Percentiles rank a stretch among this genome's conserved stretches.
Evolutionary conservation across 2,329 filamentous ascomycete genomes (phyloP).

Genomic region (Aspergillus niger): DNA sequence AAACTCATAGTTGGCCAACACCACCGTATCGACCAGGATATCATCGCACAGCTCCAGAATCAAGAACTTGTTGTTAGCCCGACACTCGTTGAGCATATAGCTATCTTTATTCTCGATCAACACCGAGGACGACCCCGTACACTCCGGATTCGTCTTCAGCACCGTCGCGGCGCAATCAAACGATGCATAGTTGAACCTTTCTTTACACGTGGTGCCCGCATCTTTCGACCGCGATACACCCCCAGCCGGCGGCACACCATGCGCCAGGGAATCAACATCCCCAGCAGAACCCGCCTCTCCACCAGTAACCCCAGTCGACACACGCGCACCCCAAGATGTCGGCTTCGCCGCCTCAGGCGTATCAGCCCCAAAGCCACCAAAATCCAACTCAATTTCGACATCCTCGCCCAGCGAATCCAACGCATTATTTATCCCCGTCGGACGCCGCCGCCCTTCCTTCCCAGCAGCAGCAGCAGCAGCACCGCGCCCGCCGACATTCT

Average conservation of each 20-base stretch:
- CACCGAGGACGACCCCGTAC: constrained; percentile 85
- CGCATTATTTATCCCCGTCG: constrained; percentile 63
- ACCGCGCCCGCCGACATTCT: constrained; percentile 61
- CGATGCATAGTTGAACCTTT: constrained; percentile 94
- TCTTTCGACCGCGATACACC: constrained; percentile 75
- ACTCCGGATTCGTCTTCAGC: constrained; percentile 82
- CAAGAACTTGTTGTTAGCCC: constrained; percentile 83
- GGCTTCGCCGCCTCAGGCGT: constrained; percentile 41
- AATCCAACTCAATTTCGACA: constrained; percentile 77
- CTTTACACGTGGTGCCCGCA: constrained; percentile 95
- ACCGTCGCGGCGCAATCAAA: constrained; percentile 96
- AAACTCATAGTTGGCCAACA: constrained; percentile 98
- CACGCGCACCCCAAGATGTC: constrained; percentile 32
- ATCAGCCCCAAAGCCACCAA: constrained; percentile 61
- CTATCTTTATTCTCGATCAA: constrained; percentile 97
- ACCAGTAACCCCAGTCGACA: constrained; percentile 8
- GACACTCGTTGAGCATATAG: constrained; percentile 95
- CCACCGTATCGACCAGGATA: constrained; percentile 86
- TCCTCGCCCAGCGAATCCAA: constrained; percentile 84
- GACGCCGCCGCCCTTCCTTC: constrained; percentile 53
- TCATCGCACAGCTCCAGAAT: constrained; percentile 91
- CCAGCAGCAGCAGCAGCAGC: constrained; percentile 32
- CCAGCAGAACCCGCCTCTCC: constrained; percentile 31
- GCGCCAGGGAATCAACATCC: constrained; percentile 36
- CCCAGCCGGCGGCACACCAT: constrained; percentile 53